These are phyloP conservation scores for Pulveroboletus ravenelii DNA, from an alignment of 768 basidiomycete genomes.

Conservation along the genomic window DNA sequence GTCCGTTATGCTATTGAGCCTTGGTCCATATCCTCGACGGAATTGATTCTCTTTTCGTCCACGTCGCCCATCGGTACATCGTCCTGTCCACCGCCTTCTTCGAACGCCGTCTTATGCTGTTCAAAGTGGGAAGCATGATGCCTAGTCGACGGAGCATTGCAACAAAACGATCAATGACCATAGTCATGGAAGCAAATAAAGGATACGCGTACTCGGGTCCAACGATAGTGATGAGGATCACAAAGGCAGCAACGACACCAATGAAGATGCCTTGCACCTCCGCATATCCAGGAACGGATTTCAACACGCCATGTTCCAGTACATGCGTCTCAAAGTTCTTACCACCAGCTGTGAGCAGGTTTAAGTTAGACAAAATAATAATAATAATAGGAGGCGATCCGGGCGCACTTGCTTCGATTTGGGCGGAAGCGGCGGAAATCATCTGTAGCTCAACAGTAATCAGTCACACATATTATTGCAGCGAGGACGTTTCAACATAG, in stretches of 20 bases:
- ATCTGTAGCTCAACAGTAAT: constrained; percentile 32
- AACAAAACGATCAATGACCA: background rate
- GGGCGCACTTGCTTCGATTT: constrained; percentile 68
- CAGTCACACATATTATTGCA: background rate
- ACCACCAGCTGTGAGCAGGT: constrained; percentile 47
- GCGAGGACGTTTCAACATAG: background rate
- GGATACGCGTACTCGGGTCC: constrained; percentile 65
- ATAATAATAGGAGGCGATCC: background rate
- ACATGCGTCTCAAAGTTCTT: constrained; percentile 50
- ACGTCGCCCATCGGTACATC: constrained; percentile 36
- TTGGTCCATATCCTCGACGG: constrained; percentile 7
- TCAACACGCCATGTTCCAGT: constrained; percentile 35
- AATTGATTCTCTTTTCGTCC: constrained; percentile 6
- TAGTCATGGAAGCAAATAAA: background rate
- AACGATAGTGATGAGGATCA: constrained; percentile 69
- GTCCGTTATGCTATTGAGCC: constrained; percentile 3
- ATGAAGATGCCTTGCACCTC: constrained; percentile 84
- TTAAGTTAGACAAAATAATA: background rate
- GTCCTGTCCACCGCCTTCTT: constrained; percentile 59
- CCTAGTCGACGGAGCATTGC: constrained; percentile 29
- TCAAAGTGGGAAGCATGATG: constrained; percentile 83
- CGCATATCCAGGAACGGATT: constrained; percentile 59
- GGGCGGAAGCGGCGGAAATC: constrained; percentile 69
- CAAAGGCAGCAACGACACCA: constrained; percentile 73
- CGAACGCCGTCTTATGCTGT: constrained; percentile 72